phyloP scores from a whole-genome alignment of 1,284 basidiomycete species.

The Erythrobasidium hasegawianum region DNA sequence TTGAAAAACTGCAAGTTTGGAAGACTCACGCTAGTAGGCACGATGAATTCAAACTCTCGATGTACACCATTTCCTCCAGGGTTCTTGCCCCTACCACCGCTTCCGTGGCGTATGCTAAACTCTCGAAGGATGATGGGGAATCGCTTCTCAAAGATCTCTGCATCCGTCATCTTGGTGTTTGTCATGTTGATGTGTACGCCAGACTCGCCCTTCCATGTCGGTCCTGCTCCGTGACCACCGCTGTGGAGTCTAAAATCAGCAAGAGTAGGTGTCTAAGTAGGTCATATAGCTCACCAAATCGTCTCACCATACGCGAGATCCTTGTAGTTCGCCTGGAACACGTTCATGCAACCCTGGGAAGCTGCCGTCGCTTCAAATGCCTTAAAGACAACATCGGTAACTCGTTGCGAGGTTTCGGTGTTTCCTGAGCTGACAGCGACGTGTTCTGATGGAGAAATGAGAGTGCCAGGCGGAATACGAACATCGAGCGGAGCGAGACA shows the following conservation, averaged over 20 bases:
- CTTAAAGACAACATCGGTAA: conserved; percentile 89
- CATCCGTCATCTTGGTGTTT: conserved; percentile 52
- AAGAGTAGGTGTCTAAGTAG: too few species aligned
- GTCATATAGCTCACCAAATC: too few species aligned
- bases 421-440: conserved; percentile 38
- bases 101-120: conserved; percentile 47
- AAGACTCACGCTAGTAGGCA: conserved; percentile 46
- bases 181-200: conserved; percentile 40
- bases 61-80: conserved; percentile 49
- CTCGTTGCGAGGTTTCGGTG: conserved; percentile 72
- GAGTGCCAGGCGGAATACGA: conserved; percentile 71
- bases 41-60: conserved; percentile 49
- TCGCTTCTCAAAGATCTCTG: conserved; percentile 51
- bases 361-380: conserved; percentile 91
- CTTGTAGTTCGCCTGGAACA: conserved; percentile 48
- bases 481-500: conserved; percentile 69
- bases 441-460: conserved; percentile 68
- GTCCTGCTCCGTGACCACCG: conserved; percentile 87
- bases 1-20: not conserved
- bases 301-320: conserved; percentile 56
- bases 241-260: too few species aligned
- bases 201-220: conserved; percentile 71
- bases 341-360: conserved; percentile 66
- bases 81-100: conserved; percentile 47
- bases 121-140: conserved; percentile 51